These are phyloP conservation scores for Ceratorhiza oryzae-sativae DNA, from an alignment of 1,284 basidiomycete species.

Conservation along the genomic window DNA sequence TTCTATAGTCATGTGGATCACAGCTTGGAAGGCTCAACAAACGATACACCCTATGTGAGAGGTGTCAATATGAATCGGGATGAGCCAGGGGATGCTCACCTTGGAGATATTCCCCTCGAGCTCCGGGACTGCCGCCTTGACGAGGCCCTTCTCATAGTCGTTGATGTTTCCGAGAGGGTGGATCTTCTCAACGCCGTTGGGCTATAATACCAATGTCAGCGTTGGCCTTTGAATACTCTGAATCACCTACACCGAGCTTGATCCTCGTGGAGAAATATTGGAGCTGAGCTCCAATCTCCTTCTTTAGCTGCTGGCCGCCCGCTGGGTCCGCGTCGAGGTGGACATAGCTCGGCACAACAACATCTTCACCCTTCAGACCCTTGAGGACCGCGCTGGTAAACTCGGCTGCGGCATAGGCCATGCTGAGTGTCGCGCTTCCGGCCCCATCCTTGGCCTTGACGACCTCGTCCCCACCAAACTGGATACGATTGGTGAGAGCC, in stretches of 20 bases:
- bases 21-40: slow-evolving; percentile 53
- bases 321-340: slow-evolving; percentile 77
- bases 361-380: slow-evolving; percentile 87
- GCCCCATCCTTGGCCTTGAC: slow-evolving; percentile 92
- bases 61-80: background rate
- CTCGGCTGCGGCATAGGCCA: slow-evolving; percentile 90
- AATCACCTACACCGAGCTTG: slow-evolving; percentile 75
- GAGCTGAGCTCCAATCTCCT: slow-evolving; percentile 69
- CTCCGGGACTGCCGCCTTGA: slow-evolving; percentile 83
- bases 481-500: slow-evolving; percentile 84
- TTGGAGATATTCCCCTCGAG: slow-evolving; percentile 80
- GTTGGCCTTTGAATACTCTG: background rate
- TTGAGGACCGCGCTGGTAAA: slow-evolving; percentile 82
- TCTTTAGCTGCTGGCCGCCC: slow-evolving; percentile 69
- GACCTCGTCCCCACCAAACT: slow-evolving; percentile 95
- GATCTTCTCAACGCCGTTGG: slow-evolving; percentile 84
- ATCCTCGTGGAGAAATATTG: slow-evolving; percentile 86
- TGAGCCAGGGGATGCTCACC: slow-evolving; percentile 47
- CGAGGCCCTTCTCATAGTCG: slow-evolving; percentile 73
- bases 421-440: slow-evolving; percentile 86
- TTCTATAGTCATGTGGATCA: slow-evolving; percentile 41
- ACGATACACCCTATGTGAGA: slow-evolving; percentile 51
- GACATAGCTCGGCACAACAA: slow-evolving; percentile 86
- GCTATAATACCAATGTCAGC: slow-evolving; percentile 55
- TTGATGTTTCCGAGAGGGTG: slow-evolving; percentile 75